Evolutionary conservation across 495 filamentous ascomycete species (phyloP).

Genomic region (Lineolata rhizophorae): DNA sequence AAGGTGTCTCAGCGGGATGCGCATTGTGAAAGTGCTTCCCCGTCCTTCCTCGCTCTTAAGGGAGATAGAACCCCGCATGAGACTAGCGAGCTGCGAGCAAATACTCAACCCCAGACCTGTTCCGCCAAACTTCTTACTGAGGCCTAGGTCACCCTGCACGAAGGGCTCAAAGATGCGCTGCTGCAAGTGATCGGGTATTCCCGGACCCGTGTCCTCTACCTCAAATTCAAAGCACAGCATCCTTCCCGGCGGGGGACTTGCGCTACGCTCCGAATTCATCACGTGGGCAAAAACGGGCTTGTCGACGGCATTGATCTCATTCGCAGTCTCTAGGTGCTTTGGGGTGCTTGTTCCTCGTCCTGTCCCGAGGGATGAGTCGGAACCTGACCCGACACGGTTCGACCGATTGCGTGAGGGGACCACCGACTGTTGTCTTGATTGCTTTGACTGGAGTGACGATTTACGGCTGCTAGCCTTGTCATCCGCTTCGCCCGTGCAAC

Average conservation of each 20-base stretch:
- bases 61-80: constrained; percentile 62
- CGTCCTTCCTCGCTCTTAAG: constrained; percentile 50
- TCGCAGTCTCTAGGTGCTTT: constrained; percentile 12
- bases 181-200: constrained; percentile 59
- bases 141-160: constrained; percentile 69
- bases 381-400: neutral
- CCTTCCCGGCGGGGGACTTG: constrained; percentile 36
- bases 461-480: constrained; percentile 6
- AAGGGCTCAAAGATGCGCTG: constrained; percentile 82
- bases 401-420: constrained; percentile 6
- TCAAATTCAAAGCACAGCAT: constrained; percentile 60
- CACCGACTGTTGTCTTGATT: constrained; percentile 5
- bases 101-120: constrained; percentile 84
- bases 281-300: constrained; percentile 20
- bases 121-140: constrained; percentile 78
- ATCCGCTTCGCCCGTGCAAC: constrained; percentile 38
- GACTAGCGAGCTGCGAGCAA: constrained; percentile 56
- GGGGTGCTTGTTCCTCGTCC: constrained; percentile 1
- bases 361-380: neutral
- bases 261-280: constrained; percentile 17
- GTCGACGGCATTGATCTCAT: constrained; percentile 15
- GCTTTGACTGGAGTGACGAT: constrained; percentile 13
- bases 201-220: constrained; percentile 75
- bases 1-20: constrained; percentile 59
- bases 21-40: constrained; percentile 66